A percentile compares a stretch with the other conserved stretches of the same genome.
phyloP scores from a whole-genome alignment of 2,329 filamentous ascomycete genomes.

The Talaromyces piceae region DNA sequence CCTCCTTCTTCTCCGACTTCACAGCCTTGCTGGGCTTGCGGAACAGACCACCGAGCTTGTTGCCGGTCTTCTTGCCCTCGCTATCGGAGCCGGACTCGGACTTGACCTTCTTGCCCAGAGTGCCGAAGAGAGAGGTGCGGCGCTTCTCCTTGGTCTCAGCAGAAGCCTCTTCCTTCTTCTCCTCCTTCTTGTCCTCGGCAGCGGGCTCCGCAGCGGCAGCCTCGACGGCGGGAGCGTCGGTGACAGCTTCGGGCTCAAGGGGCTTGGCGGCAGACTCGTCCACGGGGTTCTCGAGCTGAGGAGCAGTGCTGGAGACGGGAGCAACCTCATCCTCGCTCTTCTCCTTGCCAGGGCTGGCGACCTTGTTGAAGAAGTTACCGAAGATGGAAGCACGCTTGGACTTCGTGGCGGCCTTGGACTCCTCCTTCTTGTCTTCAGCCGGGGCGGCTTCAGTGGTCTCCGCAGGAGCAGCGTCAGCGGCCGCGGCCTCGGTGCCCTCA shows the following conservation, averaged over 20 bases:
- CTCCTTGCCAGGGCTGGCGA: conserved; percentile 38
- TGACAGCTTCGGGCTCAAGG: conserved; percentile 35
- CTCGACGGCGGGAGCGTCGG: conserved; percentile 32
- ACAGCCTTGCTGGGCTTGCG: conserved; percentile 43
- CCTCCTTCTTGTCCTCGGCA: conserved; percentile 22
- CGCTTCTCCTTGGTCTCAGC: conserved; percentile 32
- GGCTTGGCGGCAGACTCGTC: conserved; percentile 31
- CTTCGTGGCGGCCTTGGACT: conserved; percentile 47
- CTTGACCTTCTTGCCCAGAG: conserved; percentile 48
- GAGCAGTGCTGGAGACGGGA: conserved; percentile 42
- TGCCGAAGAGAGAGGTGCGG: conserved; percentile 48
- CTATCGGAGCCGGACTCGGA: conserved; percentile 42
- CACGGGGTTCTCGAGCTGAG: conserved; percentile 41
- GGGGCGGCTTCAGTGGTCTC: conserved; percentile 22
- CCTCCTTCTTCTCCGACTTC: conserved; percentile 35
- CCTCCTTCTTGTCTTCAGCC: conserved; percentile 32
- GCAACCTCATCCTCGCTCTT: conserved; percentile 43
- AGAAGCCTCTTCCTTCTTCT: conserved; percentile 19
- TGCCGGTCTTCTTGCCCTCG: conserved; percentile 40
- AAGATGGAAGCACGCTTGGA: conserved; percentile 81
- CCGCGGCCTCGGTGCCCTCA: conserved; percentile 18
- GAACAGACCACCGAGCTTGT: conserved; percentile 42
- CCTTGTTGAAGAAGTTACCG: conserved; percentile 68
- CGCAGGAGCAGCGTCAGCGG: conserved; percentile 33
- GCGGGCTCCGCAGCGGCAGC: conserved; percentile 19